Evolutionary conservation across 2,329 filamentous ascomycete species (phyloP).

Genomic region (Davidsoniella virescens): DNA sequence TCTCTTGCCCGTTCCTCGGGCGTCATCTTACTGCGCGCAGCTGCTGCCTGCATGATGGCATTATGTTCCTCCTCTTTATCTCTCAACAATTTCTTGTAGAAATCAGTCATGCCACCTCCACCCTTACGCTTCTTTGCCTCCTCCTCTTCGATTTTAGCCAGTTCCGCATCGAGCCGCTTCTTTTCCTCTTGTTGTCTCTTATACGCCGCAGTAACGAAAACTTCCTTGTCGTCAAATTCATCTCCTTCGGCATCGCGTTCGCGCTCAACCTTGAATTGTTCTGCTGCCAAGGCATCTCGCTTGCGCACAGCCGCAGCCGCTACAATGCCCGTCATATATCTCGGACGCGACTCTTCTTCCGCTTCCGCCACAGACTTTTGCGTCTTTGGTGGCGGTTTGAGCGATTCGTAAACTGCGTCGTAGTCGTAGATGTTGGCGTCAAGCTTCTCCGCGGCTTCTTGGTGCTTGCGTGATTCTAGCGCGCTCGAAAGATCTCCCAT

Average conservation of each 20-base stretch:
- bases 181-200: constrained; percentile 69
- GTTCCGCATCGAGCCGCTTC: constrained; percentile 51
- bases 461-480: constrained; percentile 45
- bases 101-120: constrained; percentile 54
- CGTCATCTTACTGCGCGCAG: constrained; percentile 32
- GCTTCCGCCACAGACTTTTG: constrained; percentile 37
- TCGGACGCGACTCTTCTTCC: constrained; percentile 47
- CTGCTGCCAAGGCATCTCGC: constrained; percentile 59
- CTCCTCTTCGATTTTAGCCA: constrained; percentile 47
- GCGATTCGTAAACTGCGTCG: constrained; percentile 63
- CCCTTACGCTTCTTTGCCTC: constrained; percentile 45
- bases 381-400: constrained; percentile 49
- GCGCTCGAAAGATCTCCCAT: constrained; percentile 50
- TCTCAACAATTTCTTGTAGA: constrained; percentile 60
- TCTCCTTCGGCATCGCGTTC: constrained; percentile 70
- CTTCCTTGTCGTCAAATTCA: constrained; percentile 67
- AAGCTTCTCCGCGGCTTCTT: constrained; percentile 45
- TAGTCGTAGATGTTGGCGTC: constrained; percentile 75
- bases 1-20: constrained; percentile 19
- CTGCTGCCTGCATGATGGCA: constrained; percentile 51
- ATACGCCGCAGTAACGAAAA: constrained; percentile 73
- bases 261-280: constrained; percentile 63
- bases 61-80: constrained; percentile 54
- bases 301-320: constrained; percentile 61
- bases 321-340: constrained; percentile 63